Conservation (phyloP, 768 basidiomycete genomes). For the Infundibulicybe gibba region DNA sequence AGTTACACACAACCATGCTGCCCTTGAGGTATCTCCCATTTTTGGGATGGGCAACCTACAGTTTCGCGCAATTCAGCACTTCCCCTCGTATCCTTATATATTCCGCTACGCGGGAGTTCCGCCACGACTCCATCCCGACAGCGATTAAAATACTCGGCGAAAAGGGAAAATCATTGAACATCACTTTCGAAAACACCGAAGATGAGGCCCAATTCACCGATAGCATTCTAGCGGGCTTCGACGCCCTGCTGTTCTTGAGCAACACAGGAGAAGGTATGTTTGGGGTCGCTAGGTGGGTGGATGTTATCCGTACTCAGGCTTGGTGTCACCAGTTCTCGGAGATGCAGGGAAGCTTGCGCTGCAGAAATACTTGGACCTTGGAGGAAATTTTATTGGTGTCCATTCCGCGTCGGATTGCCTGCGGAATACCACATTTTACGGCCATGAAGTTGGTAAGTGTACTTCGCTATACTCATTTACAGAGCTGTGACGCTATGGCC, state of each 20-base stretch:
- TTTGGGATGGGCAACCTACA: neutral
- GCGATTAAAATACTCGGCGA: constrained; percentile 55
- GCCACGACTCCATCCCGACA: constrained; percentile 76
- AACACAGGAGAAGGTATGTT: constrained; percentile 63
- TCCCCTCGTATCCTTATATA: constrained; percentile 57
- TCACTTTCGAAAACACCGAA: constrained; percentile 64
- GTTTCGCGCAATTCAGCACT: constrained; percentile 9
- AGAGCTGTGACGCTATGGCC: neutral
- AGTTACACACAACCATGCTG: too few species aligned
- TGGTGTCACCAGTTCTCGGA: constrained; percentile 51
- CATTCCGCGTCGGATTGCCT: constrained; percentile 66
- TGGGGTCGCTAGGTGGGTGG: too few species aligned
- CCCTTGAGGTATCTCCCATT: constrained; percentile 4
- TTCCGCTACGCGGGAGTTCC: constrained; percentile 56
- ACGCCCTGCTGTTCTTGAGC: constrained; percentile 65
- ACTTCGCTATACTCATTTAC: neutral
- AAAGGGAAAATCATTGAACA: constrained; percentile 39
- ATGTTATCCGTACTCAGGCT: too few species aligned
- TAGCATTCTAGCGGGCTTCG: constrained; percentile 49
- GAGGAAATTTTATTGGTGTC: constrained; percentile 69
- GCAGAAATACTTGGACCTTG: constrained; percentile 58
- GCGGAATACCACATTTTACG: constrained; percentile 53
- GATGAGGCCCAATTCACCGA: constrained; percentile 55
- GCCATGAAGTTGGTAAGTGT: constrained; percentile 48
- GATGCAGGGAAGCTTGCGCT: constrained; percentile 55